Evolutionary conservation across 2,329 filamentous ascomycete genomes (phyloP).

Genomic region (Mariannaea sp.): DNA sequence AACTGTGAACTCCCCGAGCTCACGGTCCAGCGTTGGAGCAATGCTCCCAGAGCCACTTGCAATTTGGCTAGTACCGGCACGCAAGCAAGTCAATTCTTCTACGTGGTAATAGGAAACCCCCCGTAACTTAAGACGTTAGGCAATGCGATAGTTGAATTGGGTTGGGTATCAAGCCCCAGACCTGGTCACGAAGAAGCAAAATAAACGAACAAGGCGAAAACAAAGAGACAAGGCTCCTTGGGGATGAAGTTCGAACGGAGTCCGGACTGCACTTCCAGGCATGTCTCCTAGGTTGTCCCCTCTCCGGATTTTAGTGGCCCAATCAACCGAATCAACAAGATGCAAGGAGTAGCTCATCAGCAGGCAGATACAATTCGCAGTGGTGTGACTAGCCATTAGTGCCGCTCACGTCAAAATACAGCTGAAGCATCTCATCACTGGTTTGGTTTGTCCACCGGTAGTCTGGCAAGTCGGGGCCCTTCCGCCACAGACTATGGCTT

Average conservation of each 20-base stretch:
- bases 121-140: too few species aligned
- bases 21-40: too few species aligned
- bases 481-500: slow-evolving; percentile 3
- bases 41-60: too few species aligned
- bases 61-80: too few species aligned
- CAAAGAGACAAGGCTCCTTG: too few species aligned
- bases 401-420: slow-evolving; percentile 11
- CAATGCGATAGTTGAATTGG: too few species aligned
- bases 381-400: neutral
- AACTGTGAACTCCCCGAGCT: too few species aligned
- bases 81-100: neutral
- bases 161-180: neutral
- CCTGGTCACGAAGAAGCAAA: neutral
- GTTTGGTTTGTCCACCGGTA: too few species aligned
- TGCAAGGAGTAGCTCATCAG: neutral
- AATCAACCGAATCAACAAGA: neutral
- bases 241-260: neutral
- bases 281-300: neutral
- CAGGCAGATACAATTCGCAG: slow-evolving; percentile 1
- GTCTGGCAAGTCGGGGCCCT: neutral
- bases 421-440: slow-evolving; percentile 20
- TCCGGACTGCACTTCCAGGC: slow-evolving; percentile 5
- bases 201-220: too few species aligned
- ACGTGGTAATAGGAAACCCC: neutral
- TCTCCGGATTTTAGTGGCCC: neutral